A percentile compares a stretch with the other conserved stretches of the same genome.
These are phyloP conservation scores for Hordeum pubiflorum DNA, from an alignment of 202 grass and related monocot species.

Conservation along the genomic window DNA sequence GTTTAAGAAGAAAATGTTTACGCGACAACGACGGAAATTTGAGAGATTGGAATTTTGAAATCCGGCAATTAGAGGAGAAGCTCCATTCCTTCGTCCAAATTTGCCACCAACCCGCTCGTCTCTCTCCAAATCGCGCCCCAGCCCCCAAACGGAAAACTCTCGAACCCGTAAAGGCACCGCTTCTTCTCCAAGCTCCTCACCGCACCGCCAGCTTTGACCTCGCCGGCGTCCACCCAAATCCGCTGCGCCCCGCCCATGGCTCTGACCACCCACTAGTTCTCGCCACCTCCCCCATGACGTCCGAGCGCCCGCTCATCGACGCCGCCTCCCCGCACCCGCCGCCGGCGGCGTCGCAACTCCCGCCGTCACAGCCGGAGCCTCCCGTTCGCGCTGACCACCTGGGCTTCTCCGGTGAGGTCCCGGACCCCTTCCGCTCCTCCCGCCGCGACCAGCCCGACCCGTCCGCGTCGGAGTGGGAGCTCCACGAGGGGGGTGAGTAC, in stretches of 20 bases:
- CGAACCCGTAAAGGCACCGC: neutral
- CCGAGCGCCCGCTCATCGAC: slow-evolving; percentile 40
- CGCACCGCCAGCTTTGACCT: slow-evolving; percentile 20
- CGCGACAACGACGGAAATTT: too few species aligned
- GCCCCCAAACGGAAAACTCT: slow-evolving; percentile 26
- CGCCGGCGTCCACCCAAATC: slow-evolving; percentile 18
- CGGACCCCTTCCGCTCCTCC: slow-evolving; percentile 31
- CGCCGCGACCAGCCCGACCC: slow-evolving; percentile 5
- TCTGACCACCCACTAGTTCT: neutral
- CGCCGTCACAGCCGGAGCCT: slow-evolving; percentile 40
- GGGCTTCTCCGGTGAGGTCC: slow-evolving; percentile 27
- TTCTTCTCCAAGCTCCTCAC: slow-evolving; percentile 19
- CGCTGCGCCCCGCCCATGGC: slow-evolving; percentile 19
- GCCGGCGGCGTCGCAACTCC: slow-evolving; percentile 22
- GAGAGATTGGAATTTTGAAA: neutral
- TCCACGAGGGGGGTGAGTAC: slow-evolving; percentile 17
- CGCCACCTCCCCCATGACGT: slow-evolving; percentile 21
- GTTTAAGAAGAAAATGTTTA: too few species aligned
- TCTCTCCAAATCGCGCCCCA: neutral
- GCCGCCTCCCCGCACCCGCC: neutral
- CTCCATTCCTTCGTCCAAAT: neutral
- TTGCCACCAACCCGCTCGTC: neutral
- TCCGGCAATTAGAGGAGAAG: neutral
- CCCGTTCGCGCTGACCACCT: slow-evolving; percentile 36
- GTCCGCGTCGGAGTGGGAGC: slow-evolving; percentile 27